Conservation (phyloP, 768 basidiomycete genomes). For the Mycena galopus region DNA sequence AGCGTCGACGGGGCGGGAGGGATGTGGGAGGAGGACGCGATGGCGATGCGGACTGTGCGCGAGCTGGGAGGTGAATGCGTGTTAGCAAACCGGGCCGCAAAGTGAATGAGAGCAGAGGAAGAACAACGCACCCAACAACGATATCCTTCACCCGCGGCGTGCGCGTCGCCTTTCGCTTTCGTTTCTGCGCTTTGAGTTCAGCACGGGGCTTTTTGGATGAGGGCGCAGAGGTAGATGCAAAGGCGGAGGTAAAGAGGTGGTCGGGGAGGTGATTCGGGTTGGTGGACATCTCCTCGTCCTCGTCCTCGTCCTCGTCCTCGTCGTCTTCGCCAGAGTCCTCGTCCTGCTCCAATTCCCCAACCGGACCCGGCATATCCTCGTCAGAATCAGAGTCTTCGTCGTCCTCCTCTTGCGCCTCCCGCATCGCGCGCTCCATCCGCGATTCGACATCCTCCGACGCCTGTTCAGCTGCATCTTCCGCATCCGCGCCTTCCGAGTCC, state of each 20-base stretch:
- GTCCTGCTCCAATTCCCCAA: too few relatives aligned
- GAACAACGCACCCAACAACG: slow-evolving; percentile 64
- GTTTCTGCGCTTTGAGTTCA: slow-evolving; percentile 38
- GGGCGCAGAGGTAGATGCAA: slow-evolving; percentile 49
- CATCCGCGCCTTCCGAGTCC: slow-evolving; percentile 56
- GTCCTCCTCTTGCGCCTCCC: slow-evolving; percentile 47
- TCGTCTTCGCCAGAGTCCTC: slow-evolving; percentile 34
- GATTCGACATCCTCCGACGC: slow-evolving; percentile 15
- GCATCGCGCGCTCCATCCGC: slow-evolving; percentile 59
- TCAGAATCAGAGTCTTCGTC: background rate
- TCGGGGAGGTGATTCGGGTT: slow-evolving; percentile 72
- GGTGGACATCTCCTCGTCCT: slow-evolving; percentile 32
- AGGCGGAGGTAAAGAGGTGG: slow-evolving; percentile 72
- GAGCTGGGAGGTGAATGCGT: slow-evolving; percentile 57
- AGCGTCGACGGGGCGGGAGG: slow-evolving; percentile 54
- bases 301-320: slow-evolving; percentile 44
- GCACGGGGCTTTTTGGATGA: slow-evolving; percentile 38
- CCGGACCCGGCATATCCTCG: slow-evolving; percentile 42
- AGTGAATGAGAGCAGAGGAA: background rate
- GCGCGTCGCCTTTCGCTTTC: slow-evolving; percentile 46
- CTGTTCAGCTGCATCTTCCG: slow-evolving; percentile 37
- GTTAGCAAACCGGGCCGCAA: background rate
- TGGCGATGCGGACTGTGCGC: slow-evolving; percentile 62
- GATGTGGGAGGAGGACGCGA: slow-evolving; percentile 40
- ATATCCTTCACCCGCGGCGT: slow-evolving; percentile 59